These are phyloP conservation scores for Lasiodiplodia theobromae DNA, from an alignment of 2,329 filamentous ascomycete species.

Conservation along the genomic window DNA sequence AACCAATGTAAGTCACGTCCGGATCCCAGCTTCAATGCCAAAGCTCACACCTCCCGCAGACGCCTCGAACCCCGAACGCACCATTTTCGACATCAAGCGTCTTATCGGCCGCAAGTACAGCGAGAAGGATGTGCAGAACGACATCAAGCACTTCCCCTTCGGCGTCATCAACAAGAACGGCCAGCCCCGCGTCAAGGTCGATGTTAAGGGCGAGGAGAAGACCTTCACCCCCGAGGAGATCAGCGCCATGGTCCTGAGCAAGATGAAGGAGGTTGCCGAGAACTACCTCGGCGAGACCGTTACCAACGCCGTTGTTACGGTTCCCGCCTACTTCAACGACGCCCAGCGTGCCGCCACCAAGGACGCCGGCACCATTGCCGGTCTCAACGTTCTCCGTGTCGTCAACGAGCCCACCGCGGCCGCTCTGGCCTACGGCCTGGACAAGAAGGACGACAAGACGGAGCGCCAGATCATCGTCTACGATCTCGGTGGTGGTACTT, in stretches of 20 bases:
- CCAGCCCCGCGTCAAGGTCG: slow-evolving; percentile 84
- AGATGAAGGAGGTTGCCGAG: slow-evolving; percentile 87
- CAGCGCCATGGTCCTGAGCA: slow-evolving; percentile 80
- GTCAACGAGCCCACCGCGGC: slow-evolving; percentile 97
- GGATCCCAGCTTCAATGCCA: too few species aligned
- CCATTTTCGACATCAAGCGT: slow-evolving; percentile 59
- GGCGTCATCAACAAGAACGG: slow-evolving; percentile 87
- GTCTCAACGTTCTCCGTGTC: slow-evolving; percentile 93
- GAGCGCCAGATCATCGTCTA: slow-evolving; percentile 52
- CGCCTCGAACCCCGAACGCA: slow-evolving; percentile 58
- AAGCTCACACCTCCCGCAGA: slow-evolving; percentile 30
- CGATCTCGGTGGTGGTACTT: slow-evolving; percentile 53
- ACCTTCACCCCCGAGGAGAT: slow-evolving; percentile 78
- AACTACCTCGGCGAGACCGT: slow-evolving; percentile 82
- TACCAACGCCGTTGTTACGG: slow-evolving; percentile 88
- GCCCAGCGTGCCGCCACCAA: slow-evolving; percentile 97
- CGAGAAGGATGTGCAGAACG: slow-evolving; percentile 78
- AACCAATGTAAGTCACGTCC: slow-evolving; percentile 43
- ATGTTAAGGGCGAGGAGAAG: slow-evolving; percentile 70
- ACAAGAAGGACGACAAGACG: slow-evolving; percentile 46
- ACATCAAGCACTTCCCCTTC: slow-evolving; percentile 99
- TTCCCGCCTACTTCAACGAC: slow-evolving; percentile 98
- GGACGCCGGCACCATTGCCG: slow-evolving; percentile 90
- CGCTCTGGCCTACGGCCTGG: slow-evolving; percentile 89
- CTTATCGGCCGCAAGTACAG: slow-evolving; percentile 60